Base-by-base conservation (phyloP, 2,329 filamentous ascomycete species). In the Aspergillus eucalypticola region DNA sequence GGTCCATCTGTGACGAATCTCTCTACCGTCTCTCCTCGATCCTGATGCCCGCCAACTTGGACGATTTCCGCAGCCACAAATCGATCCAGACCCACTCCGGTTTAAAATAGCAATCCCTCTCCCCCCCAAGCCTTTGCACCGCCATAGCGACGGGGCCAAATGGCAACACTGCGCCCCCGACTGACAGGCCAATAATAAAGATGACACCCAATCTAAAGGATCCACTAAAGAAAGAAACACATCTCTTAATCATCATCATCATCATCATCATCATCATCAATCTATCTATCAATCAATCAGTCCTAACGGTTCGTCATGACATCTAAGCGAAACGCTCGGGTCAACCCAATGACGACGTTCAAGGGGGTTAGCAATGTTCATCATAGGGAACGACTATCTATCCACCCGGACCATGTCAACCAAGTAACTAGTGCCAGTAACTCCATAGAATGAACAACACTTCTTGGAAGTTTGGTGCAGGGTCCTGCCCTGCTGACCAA, bases 41-140 rank as follows among this genome's bases (percentile, higher is more conserved):
- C 50, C 50, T 32, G 17, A 23, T 52, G 27, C 19, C 50, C 32
- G 32, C 32, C 32, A 35, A 35, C 32, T 13, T 35, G 11, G 11
- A 35, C 11, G 32, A 35, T 35, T 35, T 35, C 32, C 32, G 32
- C 32, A 35, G 32, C 32, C 32, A 35, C 32, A 15, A 35, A 35
- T 21, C 48, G 50, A 32, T 52, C 50, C 50, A 10, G 59, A 54
- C 59, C 59, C 59, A 60, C 59, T 29, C 50, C 27, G 50, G 50
- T 35, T 58, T 54, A 60, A 60, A 60, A 58, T 60, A 60, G 59
- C 46, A 32, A 42, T n/a, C 39, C 15, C 6, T 17, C 32, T 19
- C 32, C 53, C 25, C 48, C 39, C 54, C 59, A 35, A 35, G 42
- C 48, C 32, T 38, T 25, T 54, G 59, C 59, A 60, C 59, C 54